Evolutionary conservation across 2,329 filamentous ascomycete genomes (phyloP).

Genomic region (Immersiporthe knoxdaviesiana): DNA sequence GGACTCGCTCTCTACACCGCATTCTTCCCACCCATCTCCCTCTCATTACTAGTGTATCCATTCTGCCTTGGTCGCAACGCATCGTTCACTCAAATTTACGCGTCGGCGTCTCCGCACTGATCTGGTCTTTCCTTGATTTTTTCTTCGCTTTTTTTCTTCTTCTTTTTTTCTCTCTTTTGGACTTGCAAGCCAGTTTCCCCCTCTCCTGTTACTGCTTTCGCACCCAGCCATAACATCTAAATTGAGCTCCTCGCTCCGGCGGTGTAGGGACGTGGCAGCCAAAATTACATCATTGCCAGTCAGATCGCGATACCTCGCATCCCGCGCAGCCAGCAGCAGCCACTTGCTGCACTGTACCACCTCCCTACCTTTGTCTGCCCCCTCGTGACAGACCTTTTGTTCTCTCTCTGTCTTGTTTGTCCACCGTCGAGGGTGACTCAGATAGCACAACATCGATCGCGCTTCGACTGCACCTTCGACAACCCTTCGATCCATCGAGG

Average conservation of each 20-base stretch:
- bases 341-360: neutral
- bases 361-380: neutral
- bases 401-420: neutral
- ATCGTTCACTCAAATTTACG: slow-evolving; percentile 13
- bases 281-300: slow-evolving; percentile 20
- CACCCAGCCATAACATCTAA: slow-evolving; percentile 12
- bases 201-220: neutral
- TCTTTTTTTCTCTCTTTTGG: neutral
- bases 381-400: neutral
- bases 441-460: neutral
- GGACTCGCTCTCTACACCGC: slow-evolving; percentile 3
- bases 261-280: slow-evolving; percentile 22
- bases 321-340: neutral
- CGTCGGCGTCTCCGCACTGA: slow-evolving; percentile 22
- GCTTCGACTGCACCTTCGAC: neutral
- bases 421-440: neutral
- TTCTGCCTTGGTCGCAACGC: slow-evolving; percentile 20
- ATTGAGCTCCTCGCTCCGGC: slow-evolving; percentile 20
- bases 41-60: slow-evolving; percentile 16
- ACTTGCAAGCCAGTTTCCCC: neutral
- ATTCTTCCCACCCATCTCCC: slow-evolving; percentile 1
- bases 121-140: slow-evolving; percentile 1
- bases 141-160: neutral
- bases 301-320: slow-evolving; percentile 9
- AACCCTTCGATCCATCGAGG: neutral